Base-by-base conservation (phyloP, 176 grass and related monocot species). In the Zizania latifolia region DNA sequence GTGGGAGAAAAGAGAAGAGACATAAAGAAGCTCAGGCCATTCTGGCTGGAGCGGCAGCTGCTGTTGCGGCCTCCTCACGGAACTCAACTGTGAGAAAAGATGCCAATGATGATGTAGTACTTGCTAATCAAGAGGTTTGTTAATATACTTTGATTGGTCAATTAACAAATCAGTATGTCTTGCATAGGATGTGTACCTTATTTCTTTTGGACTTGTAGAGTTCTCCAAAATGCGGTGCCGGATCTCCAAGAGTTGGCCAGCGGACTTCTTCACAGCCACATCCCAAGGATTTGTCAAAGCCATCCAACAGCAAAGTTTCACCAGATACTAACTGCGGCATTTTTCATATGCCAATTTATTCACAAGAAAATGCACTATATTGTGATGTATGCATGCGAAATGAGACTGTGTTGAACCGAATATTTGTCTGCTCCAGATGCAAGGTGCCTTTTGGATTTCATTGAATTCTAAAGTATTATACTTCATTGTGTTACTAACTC, bases 1-100 rank as follows among this genome's bases (percentile, higher is more conserved):
- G 86, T 82, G 92, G 96, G 26, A 84, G 96, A 60, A 99, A 99
- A 90, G 96, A 99, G 74, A 90, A 84, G 82, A 90, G 88, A 63
- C 86, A 99, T 73, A 92, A 92, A 92, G 96, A 99, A 92, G 96
- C 92, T 54, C 91, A 99, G 83, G 96, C 92, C 50, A 77, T 94
- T 51, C 89, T 94, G 83, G 96, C 85, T 72, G 96, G 85, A 78
- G 91, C 95, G 29, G 81, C 91, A 79, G 91, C 91, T 74, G 96
- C 84, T 53, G 80, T 83, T 40, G 91, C 87, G 65, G 78, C 89
- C 80, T 99, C 96, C 27, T 90, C 89, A 75, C 83, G 96, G 41
- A 93, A 89, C 55, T 81, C 81, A 43, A 80, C 81, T 64, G 10
- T 93, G 61, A 94, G 92, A 86, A 99, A 99, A 81, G 89, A 99